Percentiles rank a stretch among this genome's conserved stretches.
phyloP scores from a whole-genome alignment of 306 rosid species.

The Cyamopsis tetragonoloba region DNA sequence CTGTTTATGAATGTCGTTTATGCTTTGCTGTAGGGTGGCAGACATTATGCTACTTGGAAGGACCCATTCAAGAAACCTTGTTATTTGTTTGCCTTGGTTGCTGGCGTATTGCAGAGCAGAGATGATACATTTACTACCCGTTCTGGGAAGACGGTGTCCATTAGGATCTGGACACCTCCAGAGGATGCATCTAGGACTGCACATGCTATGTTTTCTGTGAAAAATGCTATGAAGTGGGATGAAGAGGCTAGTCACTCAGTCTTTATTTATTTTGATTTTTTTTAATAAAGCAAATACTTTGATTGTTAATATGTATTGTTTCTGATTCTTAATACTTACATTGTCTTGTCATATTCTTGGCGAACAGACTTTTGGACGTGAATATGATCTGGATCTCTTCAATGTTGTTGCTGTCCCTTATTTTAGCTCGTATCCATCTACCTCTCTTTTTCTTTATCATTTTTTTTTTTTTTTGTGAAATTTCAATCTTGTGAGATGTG shows the following conservation, averaged over 20 bases:
- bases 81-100: constrained; percentile 98
- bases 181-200: constrained; percentile 81
- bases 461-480: too few species aligned
- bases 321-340: constrained; percentile 18
- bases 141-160: constrained; percentile 75
- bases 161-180: constrained; percentile 95
- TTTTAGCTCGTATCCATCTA: constrained; percentile 66
- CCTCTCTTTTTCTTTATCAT: background rate
- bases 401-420: constrained; percentile 97
- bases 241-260: constrained; percentile 96
- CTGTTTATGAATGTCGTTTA: constrained; percentile 14
- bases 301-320: constrained; percentile 7
- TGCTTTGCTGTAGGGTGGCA: constrained; percentile 68
- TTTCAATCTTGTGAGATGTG: background rate
- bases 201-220: constrained; percentile 92
- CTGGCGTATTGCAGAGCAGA: constrained; percentile 87
- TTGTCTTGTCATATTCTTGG: constrained; percentile 25
- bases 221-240: constrained; percentile 99
- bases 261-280: constrained; percentile 14
- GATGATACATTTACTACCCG: constrained; percentile 68
- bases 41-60: constrained; percentile 89
- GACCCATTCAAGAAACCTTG: constrained; percentile 98
- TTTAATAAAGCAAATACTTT: too few species aligned
- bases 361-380: constrained; percentile 88
- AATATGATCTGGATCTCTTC: constrained; percentile 98